These are phyloP conservation scores for Xylariales sp. DNA, from an alignment of 2,329 filamentous ascomycete genomes.

Conservation along the genomic window DNA sequence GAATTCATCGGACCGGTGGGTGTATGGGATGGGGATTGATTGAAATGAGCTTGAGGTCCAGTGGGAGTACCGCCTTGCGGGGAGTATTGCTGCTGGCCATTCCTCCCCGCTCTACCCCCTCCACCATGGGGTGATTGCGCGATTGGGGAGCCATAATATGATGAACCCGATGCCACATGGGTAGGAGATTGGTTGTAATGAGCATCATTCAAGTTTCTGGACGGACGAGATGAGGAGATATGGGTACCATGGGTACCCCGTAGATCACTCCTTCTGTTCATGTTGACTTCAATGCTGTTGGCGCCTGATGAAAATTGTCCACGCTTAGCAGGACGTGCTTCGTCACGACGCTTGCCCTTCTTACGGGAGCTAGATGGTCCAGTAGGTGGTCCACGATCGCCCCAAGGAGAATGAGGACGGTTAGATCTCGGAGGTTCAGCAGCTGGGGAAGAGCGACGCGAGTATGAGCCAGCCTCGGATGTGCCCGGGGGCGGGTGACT, in stretches of 20 bases:
- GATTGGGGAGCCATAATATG: slow-evolving; percentile 57
- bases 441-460: slow-evolving; percentile 19
- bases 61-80: slow-evolving; percentile 42
- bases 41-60: slow-evolving; percentile 51
- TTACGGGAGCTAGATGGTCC: slow-evolving; percentile 26
- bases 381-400: slow-evolving; percentile 13
- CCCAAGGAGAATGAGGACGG: slow-evolving; percentile 23
- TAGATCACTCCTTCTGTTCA: slow-evolving; percentile 32
- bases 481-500: too few species aligned
- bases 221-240: slow-evolving; percentile 28
- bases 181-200: slow-evolving; percentile 47
- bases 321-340: slow-evolving; percentile 31
- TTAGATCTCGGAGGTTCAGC: slow-evolving; percentile 19
- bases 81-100: slow-evolving; percentile 37
- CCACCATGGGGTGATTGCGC: slow-evolving; percentile 53
- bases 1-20: slow-evolving; percentile 54
- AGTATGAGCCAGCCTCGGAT: slow-evolving; percentile 21
- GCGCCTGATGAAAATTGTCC: slow-evolving; percentile 38
- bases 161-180: slow-evolving; percentile 48
- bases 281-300: slow-evolving; percentile 47
- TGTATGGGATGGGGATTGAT: slow-evolving; percentile 50
- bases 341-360: slow-evolving; percentile 35
- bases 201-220: slow-evolving; percentile 34
- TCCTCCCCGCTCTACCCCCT: slow-evolving; percentile 48
- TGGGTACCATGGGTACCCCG: slow-evolving; percentile 34